Base-by-base conservation (phyloP, 768 basidiomycete species). In the Pleurotus sapidus region DNA sequence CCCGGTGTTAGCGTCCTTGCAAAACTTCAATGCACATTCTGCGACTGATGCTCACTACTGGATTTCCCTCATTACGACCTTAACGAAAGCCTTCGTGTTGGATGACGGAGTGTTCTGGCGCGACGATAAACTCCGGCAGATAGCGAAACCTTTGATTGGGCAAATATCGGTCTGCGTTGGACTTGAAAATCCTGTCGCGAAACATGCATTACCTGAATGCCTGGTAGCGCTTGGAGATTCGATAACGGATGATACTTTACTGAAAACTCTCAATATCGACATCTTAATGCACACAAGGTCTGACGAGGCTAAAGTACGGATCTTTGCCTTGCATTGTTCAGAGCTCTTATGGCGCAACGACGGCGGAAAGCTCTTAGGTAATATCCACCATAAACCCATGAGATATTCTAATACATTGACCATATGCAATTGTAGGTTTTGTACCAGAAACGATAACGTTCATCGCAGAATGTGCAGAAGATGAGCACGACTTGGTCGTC, bases 61-160 rank as follows among this genome's bases (percentile, higher is more conserved):
- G 93, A 68, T 69, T 1, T 75, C 83, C 4, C 70, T 89, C 3
- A 63, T 95, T 2, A 67, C 78, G 14, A 81, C 84, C 1, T 68
- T 97, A 12, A 77, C 80, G 2, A 89, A 88, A 62, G 87, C 88
- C 17, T 77, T 97, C 59, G 77, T 74, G 46, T 80, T 81, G 23
- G 95, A 98, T 63, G 92, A 97, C 61, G 88, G 86, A 95, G 95
- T 77, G 8, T 97, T 91, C 80, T 98, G 95, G 95, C 84, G 90
- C 3, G 89, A 92, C 60, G 87, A 92, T 65, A 89, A 88, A 61
- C 69, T 93, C 20, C 79, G 84, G 6, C 80, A 83, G 55, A 73
- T 95, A 5, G 68, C 83, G 4, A 71, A 81, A 4, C 74, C 82
- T 1, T 61, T 95, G 27, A 76, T 90, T 4, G 74, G 80, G 12